These are phyloP conservation scores for Mycena sanguinolenta DNA, from an alignment of 768 basidiomycete species.

Conservation along the genomic window DNA sequence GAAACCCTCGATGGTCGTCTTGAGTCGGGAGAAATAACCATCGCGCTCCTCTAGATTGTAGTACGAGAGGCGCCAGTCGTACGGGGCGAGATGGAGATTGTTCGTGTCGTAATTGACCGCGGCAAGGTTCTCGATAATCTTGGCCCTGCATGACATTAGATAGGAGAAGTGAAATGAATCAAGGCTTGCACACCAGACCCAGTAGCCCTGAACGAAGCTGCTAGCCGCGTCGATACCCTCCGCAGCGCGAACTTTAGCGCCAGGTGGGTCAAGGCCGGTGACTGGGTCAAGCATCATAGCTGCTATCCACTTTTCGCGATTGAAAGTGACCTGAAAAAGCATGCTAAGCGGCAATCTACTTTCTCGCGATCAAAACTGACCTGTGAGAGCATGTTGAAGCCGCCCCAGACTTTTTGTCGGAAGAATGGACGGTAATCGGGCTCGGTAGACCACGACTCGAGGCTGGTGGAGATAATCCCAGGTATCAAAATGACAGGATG, in stretches of 20 bases:
- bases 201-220: slow-evolving; percentile 90
- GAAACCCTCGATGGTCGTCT: slow-evolving; percentile 84
- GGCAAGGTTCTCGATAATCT: slow-evolving; percentile 95
- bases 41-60: slow-evolving; percentile 94
- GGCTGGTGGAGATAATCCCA: slow-evolving; percentile 89
- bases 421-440: slow-evolving; percentile 91
- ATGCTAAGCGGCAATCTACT: no score
- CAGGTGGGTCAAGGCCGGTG: slow-evolving; percentile 91
- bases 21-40: slow-evolving; percentile 88
- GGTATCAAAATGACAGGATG: slow-evolving; percentile 91
- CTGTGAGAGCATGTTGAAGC: slow-evolving; percentile 87
- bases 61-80: slow-evolving; percentile 92
- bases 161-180: slow-evolving; percentile 8
- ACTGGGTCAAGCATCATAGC: slow-evolving; percentile 86
- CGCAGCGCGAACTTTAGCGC: slow-evolving; percentile 89
- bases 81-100: slow-evolving; percentile 85
- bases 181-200: slow-evolving; percentile 80
- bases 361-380: no score
- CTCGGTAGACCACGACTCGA: slow-evolving; percentile 95
- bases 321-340: no score
- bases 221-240: slow-evolving; percentile 94
- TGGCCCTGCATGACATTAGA: slow-evolving; percentile 66
- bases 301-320: no score
- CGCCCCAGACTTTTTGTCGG: slow-evolving; percentile 88
- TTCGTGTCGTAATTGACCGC: slow-evolving; percentile 94